These are phyloP conservation scores for Trifolium repens DNA, from an alignment of 306 rosid genomes.

Conservation along the genomic window DNA sequence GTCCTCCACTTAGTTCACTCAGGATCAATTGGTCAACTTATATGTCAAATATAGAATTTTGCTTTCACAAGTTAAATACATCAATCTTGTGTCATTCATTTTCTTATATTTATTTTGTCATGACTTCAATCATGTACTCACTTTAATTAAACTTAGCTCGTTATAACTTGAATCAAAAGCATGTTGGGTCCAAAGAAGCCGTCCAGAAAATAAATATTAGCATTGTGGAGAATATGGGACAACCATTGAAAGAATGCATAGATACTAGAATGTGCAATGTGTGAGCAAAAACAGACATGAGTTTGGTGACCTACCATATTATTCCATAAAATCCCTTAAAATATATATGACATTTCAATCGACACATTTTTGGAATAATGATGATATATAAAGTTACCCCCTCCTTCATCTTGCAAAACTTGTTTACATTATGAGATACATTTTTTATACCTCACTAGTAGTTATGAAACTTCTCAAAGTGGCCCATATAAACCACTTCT, in stretches of 20 bases:
- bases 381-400: too few relatives aligned
- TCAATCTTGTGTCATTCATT: conserved; percentile 11
- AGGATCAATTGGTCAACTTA: conserved; percentile 48
- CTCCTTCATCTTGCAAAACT: too few relatives aligned
- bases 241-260: conserved; percentile 3
- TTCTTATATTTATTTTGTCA: conserved; percentile 20
- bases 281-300: not conserved
- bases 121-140: conserved; percentile 34
- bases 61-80: conserved; percentile 17
- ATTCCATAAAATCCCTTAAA: not conserved
- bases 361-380: too few relatives aligned
- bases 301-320: not conserved
- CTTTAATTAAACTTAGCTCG: conserved; percentile 10
- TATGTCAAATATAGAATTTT: conserved; percentile 16
- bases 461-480: too few relatives aligned
- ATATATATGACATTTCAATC: too few relatives aligned
- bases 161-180: conserved; percentile 17
- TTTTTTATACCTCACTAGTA: too few relatives aligned
- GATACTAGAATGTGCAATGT: not conserved
- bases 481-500: too few relatives aligned
- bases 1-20: conserved; percentile 49
- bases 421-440: too few relatives aligned
- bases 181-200: conserved; percentile 13
- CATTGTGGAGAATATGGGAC: conserved; percentile 4
- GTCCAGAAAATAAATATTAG: not conserved